These are phyloP conservation scores for Fusarium incarnatum DNA, from an alignment of 2,329 filamentous ascomycete genomes.

Conservation along the genomic window DNA sequence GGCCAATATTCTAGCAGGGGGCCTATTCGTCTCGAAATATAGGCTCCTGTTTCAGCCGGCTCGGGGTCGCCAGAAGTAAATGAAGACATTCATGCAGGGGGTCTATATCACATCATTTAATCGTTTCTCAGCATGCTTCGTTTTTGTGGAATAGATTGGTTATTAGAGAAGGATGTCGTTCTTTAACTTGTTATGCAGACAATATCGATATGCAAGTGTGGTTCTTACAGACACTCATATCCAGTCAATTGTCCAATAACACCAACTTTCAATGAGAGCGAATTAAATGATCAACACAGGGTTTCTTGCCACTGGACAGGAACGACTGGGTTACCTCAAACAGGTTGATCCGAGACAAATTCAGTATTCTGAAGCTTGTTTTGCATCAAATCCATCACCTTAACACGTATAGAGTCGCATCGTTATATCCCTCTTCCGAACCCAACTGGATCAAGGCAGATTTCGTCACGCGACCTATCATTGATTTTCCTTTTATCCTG, in stretches of 20 bases:
- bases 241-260: constrained; percentile 1
- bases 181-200: constrained; percentile 16
- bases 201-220: background rate
- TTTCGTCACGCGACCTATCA: background rate
- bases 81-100: constrained; percentile 35
- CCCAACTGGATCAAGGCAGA: background rate
- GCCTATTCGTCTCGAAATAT: constrained; percentile 26
- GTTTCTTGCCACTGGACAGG: background rate
- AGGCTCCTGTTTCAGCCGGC: constrained; percentile 36
- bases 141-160: constrained; percentile 30
- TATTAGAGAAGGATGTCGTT: constrained; percentile 13
- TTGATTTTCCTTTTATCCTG: background rate
- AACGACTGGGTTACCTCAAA: constrained; percentile 6
- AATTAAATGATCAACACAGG: constrained; percentile 20
- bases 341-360: constrained; percentile 6
- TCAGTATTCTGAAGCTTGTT: constrained; percentile 22
- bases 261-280: background rate
- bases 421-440: background rate
- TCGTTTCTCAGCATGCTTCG: background rate
- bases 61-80: constrained; percentile 31
- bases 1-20: constrained; percentile 10
- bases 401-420: constrained; percentile 2
- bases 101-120: constrained; percentile 3
- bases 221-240: background rate
- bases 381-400: constrained; percentile 10